Evolutionary conservation across 2,329 filamentous ascomycete genomes (phyloP), one percentile per base, ranked within the genome.

Genomic region (Juglanconis sp.): DNA sequence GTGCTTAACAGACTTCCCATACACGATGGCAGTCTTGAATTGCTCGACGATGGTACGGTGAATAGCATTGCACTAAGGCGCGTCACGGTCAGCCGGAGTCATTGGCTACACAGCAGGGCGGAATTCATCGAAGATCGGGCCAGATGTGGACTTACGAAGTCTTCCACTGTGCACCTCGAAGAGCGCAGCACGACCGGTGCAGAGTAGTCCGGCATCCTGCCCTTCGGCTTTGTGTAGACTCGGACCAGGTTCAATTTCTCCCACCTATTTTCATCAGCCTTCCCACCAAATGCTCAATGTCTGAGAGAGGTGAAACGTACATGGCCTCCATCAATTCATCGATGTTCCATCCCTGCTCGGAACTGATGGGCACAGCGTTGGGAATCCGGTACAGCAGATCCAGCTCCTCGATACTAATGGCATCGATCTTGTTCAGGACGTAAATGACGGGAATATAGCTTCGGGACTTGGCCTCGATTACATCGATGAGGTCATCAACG

Each of bases 401-500:
- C 63, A 99, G 83, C 77, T 99, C 95, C 77, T 99, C 94, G 68
- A 99, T 98, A 55, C 91, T 94, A 73, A 99, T 98, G 58, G 93
- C 87, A 76, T 99, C 95, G 68, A 99, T 99, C 81, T 99, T 99
- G 85, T 99, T 99, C 69, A 99, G 83, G 47, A 96, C 95, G 78
- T 99, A 99, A 57, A 99, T 91, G 65, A 98, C 95, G n/a, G 95
- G 95, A 66, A 99, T 98, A 74, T 99, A 99, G 73, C 91, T 92
- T 76, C 95, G 86, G 73, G 89, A 92, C 81, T 91, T 96, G 51
- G 94, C 94, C 76, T 99, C 95, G 50, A 99, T 84, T 24, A 99
- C 79, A 75, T 99, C 95, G 71, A 99, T 99, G 65, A 99, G 77
- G 74, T 99, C 95, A 76, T 99, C 95, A 65, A 99, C 87, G 2